Percentiles rank a stretch among this genome's conserved stretches.
Evolutionary conservation across 2,329 filamentous ascomycete species (phyloP).

Genomic region (Penicillium rolfsii): DNA sequence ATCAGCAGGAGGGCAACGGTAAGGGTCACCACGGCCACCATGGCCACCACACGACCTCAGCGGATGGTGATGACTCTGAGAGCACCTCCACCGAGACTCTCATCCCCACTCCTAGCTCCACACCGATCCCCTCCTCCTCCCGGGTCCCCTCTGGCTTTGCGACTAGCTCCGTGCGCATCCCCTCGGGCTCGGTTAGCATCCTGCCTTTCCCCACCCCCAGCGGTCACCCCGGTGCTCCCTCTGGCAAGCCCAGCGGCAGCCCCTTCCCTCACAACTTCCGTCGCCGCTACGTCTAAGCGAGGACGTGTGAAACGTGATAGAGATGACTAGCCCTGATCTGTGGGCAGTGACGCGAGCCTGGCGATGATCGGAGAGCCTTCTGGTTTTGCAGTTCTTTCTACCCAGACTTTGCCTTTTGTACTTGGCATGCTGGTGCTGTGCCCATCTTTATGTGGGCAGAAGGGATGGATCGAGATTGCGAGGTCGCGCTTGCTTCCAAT

Average conservation of each 20-base stretch:
- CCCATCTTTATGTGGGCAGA: constrained; percentile 18
- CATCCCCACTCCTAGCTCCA: constrained; percentile 18
- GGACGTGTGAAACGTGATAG: constrained; percentile 6
- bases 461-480: background rate
- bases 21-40: constrained; percentile 6
- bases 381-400: background rate
- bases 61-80: constrained; percentile 9
- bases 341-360: constrained; percentile 13
- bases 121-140: constrained; percentile 14
- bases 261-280: constrained; percentile 32
- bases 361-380: constrained; percentile 18
- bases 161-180: constrained; percentile 31
- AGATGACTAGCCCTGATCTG: constrained; percentile 5
- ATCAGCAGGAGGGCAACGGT: constrained; percentile 14
- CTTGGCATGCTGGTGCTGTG: constrained; percentile 33
- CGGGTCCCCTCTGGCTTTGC: constrained; percentile 34
- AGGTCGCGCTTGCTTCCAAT: background rate
- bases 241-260: constrained; percentile 31
- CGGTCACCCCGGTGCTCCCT: constrained; percentile 15
- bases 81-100: constrained; percentile 12
- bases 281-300: constrained; percentile 29
- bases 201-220: constrained; percentile 10
- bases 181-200: constrained; percentile 35
- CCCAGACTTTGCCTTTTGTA: constrained; percentile 24
- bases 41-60: background rate